These are phyloP conservation scores for Cicer yamashitae DNA, from an alignment of 306 rosid species.

Conservation along the genomic window DNA sequence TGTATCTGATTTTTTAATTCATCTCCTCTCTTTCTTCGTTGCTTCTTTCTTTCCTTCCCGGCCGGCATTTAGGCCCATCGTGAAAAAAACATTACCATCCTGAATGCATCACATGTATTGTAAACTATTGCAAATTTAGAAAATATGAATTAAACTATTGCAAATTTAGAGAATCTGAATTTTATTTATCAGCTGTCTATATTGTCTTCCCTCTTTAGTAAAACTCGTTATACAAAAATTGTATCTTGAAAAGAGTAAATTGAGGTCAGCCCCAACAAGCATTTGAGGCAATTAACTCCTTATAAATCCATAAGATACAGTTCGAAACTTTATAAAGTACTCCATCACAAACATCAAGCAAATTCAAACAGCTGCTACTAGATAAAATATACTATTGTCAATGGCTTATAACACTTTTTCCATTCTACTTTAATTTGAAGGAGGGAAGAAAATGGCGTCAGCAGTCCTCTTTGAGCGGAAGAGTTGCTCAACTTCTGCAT, in stretches of 20 bases:
- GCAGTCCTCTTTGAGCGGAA: slow-evolving; percentile 82
- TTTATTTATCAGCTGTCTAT: background rate
- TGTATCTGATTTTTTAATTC: no score
- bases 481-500: slow-evolving; percentile 55
- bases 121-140: background rate
- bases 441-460: slow-evolving; percentile 88
- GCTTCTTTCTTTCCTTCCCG: background rate
- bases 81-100: background rate
- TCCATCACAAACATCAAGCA: background rate
- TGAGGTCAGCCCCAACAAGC: background rate
- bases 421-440: slow-evolving; percentile 56
- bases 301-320: background rate
- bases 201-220: background rate
- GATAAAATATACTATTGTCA: background rate
- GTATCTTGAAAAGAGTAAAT: background rate
- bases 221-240: background rate
- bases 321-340: background rate
- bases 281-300: background rate
- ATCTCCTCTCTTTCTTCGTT: no score
- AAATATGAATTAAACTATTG: background rate
- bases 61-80: background rate
- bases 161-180: background rate
- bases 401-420: background rate
- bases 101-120: background rate
- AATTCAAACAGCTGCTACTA: background rate